Base-by-base conservation (phyloP, 768 basidiomycete species). In the Boletus sp. region DNA sequence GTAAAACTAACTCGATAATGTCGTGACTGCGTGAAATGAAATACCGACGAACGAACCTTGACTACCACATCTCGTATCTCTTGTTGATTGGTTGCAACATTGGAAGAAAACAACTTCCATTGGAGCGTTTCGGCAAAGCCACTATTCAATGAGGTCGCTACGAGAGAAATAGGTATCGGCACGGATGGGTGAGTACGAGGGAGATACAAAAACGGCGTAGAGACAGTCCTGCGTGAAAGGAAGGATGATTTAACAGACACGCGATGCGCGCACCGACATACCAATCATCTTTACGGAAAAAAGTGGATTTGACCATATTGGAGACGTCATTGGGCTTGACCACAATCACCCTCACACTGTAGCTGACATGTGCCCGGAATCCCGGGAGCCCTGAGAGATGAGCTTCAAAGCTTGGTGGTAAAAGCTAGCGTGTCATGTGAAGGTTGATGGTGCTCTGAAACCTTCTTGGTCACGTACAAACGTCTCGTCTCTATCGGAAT, bases 311-410 rank as follows among this genome's bases (percentile, higher is more conserved):
- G 28, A 83, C 76, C 14, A 76, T 65, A n/a, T 75, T 76, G 57
- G 56, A 69, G 33, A 75, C 77, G 24, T 72, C 71, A 54, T 70
- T 72, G 40, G 78, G 79, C 63, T 83, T 84, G 57, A 77, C 72
- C 28, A 83, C 77, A 28, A 76, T 72, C 1, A 78, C 84, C 51
- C 75, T 79, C 9, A 90, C 77, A 29, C 76, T 77, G 65, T 91
- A 92, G 28, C 81, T 80, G 51, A 89, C 82, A 7, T 70, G 79
- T 14, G 89, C 87, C 15, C 77, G 75, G 64, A 91, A 90, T 1
- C 89, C 90, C 10, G 89, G 89, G 7, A 90, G 68, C 4, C 89
- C 89, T 12, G 81, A 80, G 17, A 91, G 74, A 59, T 85, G 86
- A 15, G 86, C 83, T 55, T 83, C 76, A 58, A 83, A 86, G 12